These are phyloP conservation scores for Aureoboletus auriporus DNA, from an alignment of 768 basidiomycete species.

Conservation along the genomic window DNA sequence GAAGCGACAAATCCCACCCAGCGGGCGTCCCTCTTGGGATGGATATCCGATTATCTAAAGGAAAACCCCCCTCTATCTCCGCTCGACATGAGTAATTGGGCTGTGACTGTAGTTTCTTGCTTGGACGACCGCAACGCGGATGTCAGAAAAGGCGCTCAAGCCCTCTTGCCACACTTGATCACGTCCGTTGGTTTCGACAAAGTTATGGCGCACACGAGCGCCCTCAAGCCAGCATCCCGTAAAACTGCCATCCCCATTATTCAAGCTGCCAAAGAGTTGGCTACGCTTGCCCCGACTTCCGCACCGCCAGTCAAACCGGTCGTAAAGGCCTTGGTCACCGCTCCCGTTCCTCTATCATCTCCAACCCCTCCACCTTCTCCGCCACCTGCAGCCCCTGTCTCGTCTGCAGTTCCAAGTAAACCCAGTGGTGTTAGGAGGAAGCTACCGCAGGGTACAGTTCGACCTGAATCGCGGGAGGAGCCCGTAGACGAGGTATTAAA, in stretches of 20 bases:
- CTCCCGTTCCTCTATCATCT: conserved; percentile 24
- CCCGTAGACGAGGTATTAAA: conserved; percentile 31
- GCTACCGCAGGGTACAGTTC: conserved; percentile 54
- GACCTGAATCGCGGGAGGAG: conserved; percentile 45
- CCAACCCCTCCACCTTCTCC: conserved; percentile 44
- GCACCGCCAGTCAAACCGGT: conserved; percentile 27
- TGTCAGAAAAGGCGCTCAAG: conserved; percentile 88
- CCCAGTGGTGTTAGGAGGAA: conserved; percentile 66
- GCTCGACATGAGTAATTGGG: conserved; percentile 71
- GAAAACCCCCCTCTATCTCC: conserved; percentile 49
- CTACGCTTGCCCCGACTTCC: conserved; percentile 30
- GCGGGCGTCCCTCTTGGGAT: conserved; percentile 71
- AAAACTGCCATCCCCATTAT: conserved; percentile 82
- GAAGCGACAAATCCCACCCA: conserved; percentile 88
- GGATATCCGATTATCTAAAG: conserved; percentile 79
- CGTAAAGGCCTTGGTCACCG: conserved; percentile 18
- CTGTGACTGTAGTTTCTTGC: conserved; percentile 59
- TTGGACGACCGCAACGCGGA: conserved; percentile 91
- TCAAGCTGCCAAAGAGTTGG: conserved; percentile 66
- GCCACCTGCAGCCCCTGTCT: conserved; percentile 34
- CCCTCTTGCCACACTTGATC: conserved; percentile 74
- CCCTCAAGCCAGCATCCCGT: conserved; percentile 89
- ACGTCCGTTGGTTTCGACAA: conserved; percentile 74
- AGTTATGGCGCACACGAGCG: conserved; percentile 80
- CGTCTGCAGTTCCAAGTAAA: conserved; percentile 37